These are phyloP conservation scores for Ophiosphaerella korrae DNA, from an alignment of 2,329 filamentous ascomycete species.

Conservation along the genomic window DNA sequence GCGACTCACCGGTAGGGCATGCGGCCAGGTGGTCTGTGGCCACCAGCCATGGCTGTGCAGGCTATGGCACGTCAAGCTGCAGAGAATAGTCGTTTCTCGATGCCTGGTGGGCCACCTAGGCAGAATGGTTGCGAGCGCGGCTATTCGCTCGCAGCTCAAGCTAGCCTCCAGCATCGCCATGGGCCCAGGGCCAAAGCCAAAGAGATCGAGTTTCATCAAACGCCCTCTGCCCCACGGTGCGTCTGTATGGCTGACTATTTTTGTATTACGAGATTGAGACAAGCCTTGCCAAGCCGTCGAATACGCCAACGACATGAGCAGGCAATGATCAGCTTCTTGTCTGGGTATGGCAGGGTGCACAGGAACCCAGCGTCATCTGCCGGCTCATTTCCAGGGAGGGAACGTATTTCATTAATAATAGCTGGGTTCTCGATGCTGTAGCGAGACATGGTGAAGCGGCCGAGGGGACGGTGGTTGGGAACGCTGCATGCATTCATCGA, in stretches of 20 bases:
- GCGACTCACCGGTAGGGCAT: slow-evolving; percentile 32
- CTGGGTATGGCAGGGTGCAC: slow-evolving; percentile 13
- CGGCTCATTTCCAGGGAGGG: slow-evolving; percentile 9
- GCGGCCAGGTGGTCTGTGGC: slow-evolving; percentile 24
- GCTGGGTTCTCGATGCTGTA: not conserved
- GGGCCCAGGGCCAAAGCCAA: slow-evolving; percentile 1
- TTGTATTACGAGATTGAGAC: slow-evolving; percentile 26
- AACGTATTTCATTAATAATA: slow-evolving; percentile 20
- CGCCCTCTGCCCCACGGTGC: slow-evolving; percentile 15
- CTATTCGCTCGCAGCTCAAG: not conserved
- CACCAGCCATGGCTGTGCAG: slow-evolving; percentile 27
- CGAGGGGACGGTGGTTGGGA: slow-evolving; percentile 9
- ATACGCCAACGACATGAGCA: slow-evolving; percentile 18
- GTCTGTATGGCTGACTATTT: slow-evolving; percentile 32
- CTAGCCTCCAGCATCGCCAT: too few species aligned
- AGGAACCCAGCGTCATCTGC: slow-evolving; percentile 16
- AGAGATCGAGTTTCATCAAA: slow-evolving; percentile 22
- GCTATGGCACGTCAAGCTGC: slow-evolving; percentile 26
- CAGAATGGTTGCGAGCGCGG: slow-evolving; percentile 25
- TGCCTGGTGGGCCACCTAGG: slow-evolving; percentile 27
- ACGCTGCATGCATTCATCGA: slow-evolving; percentile 4
- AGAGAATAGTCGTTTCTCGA: slow-evolving; percentile 6
- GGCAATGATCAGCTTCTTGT: slow-evolving; percentile 19
- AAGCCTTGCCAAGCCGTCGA: slow-evolving; percentile 36
- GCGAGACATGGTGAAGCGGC: not conserved